Base-by-base conservation (phyloP, 1,139 yeast genomes). In the Geotrichum carabidarum region DNA sequence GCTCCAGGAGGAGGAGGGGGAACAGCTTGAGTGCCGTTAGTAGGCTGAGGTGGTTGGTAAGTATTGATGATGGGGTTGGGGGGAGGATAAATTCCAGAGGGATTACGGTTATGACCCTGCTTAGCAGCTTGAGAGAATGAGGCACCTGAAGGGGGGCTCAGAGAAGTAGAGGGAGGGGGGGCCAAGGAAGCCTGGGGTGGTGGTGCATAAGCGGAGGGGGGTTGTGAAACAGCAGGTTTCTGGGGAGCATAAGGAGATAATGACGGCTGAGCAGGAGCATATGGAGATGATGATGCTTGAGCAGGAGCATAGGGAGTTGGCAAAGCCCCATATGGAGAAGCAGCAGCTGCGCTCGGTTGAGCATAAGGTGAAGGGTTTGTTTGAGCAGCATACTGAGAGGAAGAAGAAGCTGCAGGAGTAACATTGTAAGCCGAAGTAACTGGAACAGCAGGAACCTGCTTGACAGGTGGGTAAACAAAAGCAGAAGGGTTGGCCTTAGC, bases 261-360 rank as follows among this genome's bases (percentile, higher is more conserved):
- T 9, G 11, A n/a, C 8, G 44, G 27, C 18, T 47, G 22, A 30
- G 50, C 54, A 46, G 50, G 52, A 11, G 51, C 52, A 30, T 54
- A 49, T 11, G 59, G 50, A 17, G 58, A 53, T 27, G 59, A 54
- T 14, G 47, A 45, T 14, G 58, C 12, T 46, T 45, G 41, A 43
- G 63, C 65, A 50, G 58, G 60, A 42, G 64, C 62, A 22, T 57
- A 46, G 30, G 62, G 58, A 12, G 51, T 35, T 11, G 51, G 31
- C 32, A 56, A 59, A 38, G 52, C 34, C 15, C 51, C 54, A n/a
- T 49, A 44, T 11, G 54, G 41, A 8, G 56, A 56, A 5, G 56
- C 53, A 8, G 58, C 32, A 11, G 22, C 14, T 27, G 51, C 31
- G 9, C 52, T 30, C 31, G 51, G 36, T 12, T 51, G 51, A 9